Evolutionary conservation across 2,329 filamentous ascomycete genomes (phyloP), one percentile per base, ranked within the genome.

Genomic region (Pseudocercospora macadamiae): DNA sequence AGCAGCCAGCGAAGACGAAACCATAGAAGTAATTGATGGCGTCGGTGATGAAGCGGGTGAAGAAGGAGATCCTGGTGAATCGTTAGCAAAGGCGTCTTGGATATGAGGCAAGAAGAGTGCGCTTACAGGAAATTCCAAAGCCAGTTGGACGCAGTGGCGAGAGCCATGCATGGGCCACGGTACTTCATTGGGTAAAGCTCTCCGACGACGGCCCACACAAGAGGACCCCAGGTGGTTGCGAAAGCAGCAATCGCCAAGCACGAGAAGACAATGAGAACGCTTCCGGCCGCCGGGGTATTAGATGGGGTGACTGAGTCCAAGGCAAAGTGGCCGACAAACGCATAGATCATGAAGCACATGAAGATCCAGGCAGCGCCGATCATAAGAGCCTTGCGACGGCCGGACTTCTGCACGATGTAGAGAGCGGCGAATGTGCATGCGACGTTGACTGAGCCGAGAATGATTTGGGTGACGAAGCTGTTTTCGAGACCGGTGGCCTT

Each of bases 301-400:
- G 58, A 21, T 8, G 63, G 63, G 10, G 47, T 42, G 3, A 32
- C 51, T 3, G 65, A 56, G 55, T 66, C 60, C 18, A 71, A 63
- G n/a, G 62, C 54, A 45, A 67, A 71, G 48, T 68, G 60, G 37
- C 70, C 69, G 16, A 74, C 69, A 18, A 69, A 70, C 4, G 72
- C 65, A 60, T 87, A 82, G 60, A 90, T 79, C 68, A 89, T 75
- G 75, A 92, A 92, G 73, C 91, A 73, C 64, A 73, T 68, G 61
- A 72, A 70, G 59, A 71, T 70, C 70, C 72, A 74, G 3, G 63
- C 64, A 2, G 78, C 79, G 25, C 80, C 80, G 39, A 75, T 75
- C 45, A 82, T 73, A 12, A 82, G 73, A 1, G 80, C 73, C 2
- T 76, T 76, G 2, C 80, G 77, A 51, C 80, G 77, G 44, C 79